Conservation (phyloP, 192 early-diverging fungal species). For the Oehlia diaphana region DNA sequence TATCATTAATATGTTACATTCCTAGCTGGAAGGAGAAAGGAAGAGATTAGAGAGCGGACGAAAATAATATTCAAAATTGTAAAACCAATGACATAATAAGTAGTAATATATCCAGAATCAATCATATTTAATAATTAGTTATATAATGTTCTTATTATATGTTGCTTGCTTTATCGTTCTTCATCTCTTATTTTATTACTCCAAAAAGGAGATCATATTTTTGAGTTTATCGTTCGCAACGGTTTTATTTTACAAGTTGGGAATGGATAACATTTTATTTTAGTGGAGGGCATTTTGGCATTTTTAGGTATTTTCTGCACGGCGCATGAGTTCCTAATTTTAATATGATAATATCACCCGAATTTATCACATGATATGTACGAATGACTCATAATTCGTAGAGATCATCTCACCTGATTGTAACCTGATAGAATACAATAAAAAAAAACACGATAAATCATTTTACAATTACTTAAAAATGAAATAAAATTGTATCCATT, state of each 20-base stretch:
- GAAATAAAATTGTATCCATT: too few species aligned
- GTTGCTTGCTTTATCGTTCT: background rate
- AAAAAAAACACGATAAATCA: background rate
- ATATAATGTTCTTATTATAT: background rate
- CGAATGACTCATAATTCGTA: background rate
- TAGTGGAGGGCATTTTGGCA: background rate
- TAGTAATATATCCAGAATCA: background rate
- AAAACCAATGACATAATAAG: background rate
- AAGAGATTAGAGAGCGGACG: constrained; percentile 40
- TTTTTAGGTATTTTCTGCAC: background rate
- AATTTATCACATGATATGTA: background rate
- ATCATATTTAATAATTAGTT: background rate
- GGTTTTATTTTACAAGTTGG: too few species aligned
- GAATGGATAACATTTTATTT: background rate
- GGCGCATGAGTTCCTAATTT: too few species aligned
- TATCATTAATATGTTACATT: background rate
- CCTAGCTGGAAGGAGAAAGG: constrained; percentile 53
- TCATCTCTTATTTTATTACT: background rate
- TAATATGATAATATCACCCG: too few species aligned
- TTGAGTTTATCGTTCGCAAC: too few species aligned
- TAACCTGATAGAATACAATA: background rate
- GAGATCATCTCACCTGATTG: background rate
- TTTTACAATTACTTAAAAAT: too few species aligned
- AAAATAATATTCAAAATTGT: constrained; percentile 29
- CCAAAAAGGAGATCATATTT: background rate